Conservation (phyloP, 2,329 filamentous ascomycete genomes). For the Botrytis paeoniae region DNA sequence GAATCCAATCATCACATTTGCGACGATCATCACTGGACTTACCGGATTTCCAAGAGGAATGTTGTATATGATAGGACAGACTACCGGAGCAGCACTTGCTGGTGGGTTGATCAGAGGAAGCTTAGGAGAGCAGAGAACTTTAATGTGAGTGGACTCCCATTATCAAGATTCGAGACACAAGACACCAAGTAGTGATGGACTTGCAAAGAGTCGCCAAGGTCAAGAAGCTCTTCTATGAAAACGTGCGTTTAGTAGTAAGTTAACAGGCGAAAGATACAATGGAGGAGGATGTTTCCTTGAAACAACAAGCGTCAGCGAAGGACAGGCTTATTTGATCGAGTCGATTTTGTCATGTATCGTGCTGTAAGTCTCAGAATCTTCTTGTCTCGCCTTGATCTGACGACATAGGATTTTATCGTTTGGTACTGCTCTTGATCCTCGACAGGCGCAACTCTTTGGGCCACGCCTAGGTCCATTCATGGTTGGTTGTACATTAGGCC, state of each 20-base stretch:
- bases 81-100: constrained; percentile 43
- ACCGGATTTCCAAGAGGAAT: constrained; percentile 49
- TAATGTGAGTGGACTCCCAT: constrained; percentile 29
- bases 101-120: constrained; percentile 42
- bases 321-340: constrained; percentile 49
- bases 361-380: constrained; percentile 35
- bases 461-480: constrained; percentile 49
- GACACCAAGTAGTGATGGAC: neutral
- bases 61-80: constrained; percentile 50
- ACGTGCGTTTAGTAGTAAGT: neutral
- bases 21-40: constrained; percentile 50
- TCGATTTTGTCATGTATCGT: constrained; percentile 47
- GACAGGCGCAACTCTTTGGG: constrained; percentile 49
- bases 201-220: neutral
- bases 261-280: constrained; percentile 29
- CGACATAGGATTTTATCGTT: constrained; percentile 45
- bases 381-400: neutral
- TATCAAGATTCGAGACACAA: neutral
- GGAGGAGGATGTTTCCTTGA: constrained; percentile 38
- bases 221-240: neutral
- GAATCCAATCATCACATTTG: constrained; percentile 53
- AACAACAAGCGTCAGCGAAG: constrained; percentile 32
- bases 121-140: constrained; percentile 37
- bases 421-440: constrained; percentile 52
- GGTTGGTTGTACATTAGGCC: constrained; percentile 44